phyloP scores from a whole-genome alignment of 1,284 basidiomycete species.

The Papiliotrema nemorosa region DNA sequence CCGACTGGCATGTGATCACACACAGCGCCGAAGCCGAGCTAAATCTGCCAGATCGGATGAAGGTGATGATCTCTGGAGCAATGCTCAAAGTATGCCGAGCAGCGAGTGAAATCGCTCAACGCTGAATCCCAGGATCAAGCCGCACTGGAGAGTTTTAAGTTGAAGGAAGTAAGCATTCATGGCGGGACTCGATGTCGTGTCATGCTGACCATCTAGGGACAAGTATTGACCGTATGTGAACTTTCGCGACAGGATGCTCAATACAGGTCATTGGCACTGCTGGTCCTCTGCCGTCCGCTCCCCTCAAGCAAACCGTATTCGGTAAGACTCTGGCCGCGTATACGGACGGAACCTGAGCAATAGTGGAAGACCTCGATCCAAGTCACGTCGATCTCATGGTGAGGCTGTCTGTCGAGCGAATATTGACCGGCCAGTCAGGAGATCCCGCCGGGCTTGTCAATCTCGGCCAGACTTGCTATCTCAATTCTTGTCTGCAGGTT shows the following conservation, averaged over 20 bases:
- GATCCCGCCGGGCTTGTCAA: slow-evolving; percentile 38
- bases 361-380: slow-evolving; percentile 76
- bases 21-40: slow-evolving; percentile 5
- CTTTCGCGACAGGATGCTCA: slow-evolving; percentile 53
- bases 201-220: slow-evolving; percentile 54
- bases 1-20: slow-evolving; percentile 52
- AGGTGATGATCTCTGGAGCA: slow-evolving; percentile 95
- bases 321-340: slow-evolving; percentile 19
- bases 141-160: slow-evolving; percentile 73
- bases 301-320: slow-evolving; percentile 73
- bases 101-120: background rate
- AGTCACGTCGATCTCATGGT: slow-evolving; percentile 73
- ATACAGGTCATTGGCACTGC: slow-evolving; percentile 81
- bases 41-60: slow-evolving; percentile 81
- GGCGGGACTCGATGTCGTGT: no score
- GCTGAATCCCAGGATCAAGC: slow-evolving; percentile 65
- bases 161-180: slow-evolving; percentile 62
- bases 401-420: slow-evolving; percentile 28
- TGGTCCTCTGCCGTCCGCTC: slow-evolving; percentile 84
- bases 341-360: background rate
- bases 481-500: slow-evolving; percentile 92
- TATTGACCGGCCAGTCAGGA: slow-evolving; percentile 57
- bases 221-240: slow-evolving; percentile 50
- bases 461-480: slow-evolving; percentile 59
- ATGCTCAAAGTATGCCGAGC: slow-evolving; percentile 40